Evolutionary conservation across 306 rosid species (phyloP).

Genomic region (Casuarina equisetifolia): DNA sequence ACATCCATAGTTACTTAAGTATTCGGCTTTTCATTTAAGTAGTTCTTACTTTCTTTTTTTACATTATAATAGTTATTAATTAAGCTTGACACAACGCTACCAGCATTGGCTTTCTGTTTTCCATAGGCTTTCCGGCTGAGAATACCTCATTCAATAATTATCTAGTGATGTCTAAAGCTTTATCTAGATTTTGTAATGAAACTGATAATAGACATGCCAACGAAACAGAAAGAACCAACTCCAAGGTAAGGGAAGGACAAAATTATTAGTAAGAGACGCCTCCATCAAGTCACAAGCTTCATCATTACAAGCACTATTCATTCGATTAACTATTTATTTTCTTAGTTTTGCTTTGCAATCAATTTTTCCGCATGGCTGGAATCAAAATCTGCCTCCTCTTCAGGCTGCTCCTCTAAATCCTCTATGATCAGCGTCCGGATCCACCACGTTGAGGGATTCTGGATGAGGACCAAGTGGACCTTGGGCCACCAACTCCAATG

Average conservation of each 20-base stretch:
- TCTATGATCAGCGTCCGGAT: conserved; percentile 41
- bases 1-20: too few species aligned
- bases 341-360: neutral
- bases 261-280: neutral
- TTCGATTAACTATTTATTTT: neutral
- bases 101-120: too few species aligned
- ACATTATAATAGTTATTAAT: too few species aligned
- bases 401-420: neutral
- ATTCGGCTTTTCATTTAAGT: too few species aligned
- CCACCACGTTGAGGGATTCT: conserved; percentile 42
- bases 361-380: neutral
- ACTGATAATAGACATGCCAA: too few species aligned
- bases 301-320: neutral
- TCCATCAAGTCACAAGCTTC: neutral
- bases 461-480: conserved; percentile 78
- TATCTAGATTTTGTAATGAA: too few species aligned
- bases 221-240: neutral
- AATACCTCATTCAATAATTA: too few species aligned
- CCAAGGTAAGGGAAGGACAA: neutral
- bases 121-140: too few species aligned
- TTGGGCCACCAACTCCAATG: conserved; percentile 52
- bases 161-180: too few species aligned
- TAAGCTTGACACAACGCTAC: too few species aligned
- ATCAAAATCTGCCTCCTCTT: neutral
- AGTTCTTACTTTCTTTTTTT: too few species aligned